These are phyloP conservation scores for Sinapis alba DNA, from an alignment of 441 rosid species.

Conservation along the genomic window DNA sequence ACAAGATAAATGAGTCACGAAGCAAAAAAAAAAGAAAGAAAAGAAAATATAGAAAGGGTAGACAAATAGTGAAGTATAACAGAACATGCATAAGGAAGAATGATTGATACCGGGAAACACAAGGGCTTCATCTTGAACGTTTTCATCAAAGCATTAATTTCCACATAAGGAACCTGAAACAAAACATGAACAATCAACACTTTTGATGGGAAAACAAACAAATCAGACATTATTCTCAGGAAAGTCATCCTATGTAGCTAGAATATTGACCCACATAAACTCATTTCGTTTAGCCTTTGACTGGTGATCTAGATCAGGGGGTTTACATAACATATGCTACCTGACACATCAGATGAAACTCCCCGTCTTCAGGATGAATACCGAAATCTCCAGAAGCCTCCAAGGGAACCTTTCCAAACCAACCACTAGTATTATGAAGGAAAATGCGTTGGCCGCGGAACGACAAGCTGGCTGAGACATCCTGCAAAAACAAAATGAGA, in stretches of 20 bases:
- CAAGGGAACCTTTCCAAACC: conserved; percentile 94
- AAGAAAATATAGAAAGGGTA: conserved; percentile 13
- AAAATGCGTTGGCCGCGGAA: conserved; percentile 97
- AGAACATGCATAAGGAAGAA: conserved; percentile 18
- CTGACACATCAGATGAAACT: conserved; percentile 99
- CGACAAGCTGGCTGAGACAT: conserved; percentile 79
- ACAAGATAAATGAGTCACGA: conserved; percentile 11
- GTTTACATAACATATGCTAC: conserved; percentile 42
- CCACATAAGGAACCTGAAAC: conserved; percentile 90
- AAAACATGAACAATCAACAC: conserved; percentile 26
- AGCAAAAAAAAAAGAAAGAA: neutral
- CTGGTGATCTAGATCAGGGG: conserved; percentile 8
- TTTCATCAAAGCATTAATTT: conserved; percentile 92
- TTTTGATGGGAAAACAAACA: conserved; percentile 14
- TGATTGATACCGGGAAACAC: conserved; percentile 72
- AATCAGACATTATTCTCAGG: conserved; percentile 1
- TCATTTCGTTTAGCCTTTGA: neutral
- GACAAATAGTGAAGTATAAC: neutral
- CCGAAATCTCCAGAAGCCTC: conserved; percentile 99
- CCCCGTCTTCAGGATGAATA: conserved; percentile 98
- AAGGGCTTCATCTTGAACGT: conserved; percentile 96
- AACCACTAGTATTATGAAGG: conserved; percentile 92
- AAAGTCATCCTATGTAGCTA: conserved; percentile 3
- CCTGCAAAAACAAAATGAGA: conserved; percentile 51
- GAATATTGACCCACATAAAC: conserved; percentile 7